phyloP scores from a whole-genome alignment of 1,284 basidiomycete species.

The Ceratobasidium sp. region DNA sequence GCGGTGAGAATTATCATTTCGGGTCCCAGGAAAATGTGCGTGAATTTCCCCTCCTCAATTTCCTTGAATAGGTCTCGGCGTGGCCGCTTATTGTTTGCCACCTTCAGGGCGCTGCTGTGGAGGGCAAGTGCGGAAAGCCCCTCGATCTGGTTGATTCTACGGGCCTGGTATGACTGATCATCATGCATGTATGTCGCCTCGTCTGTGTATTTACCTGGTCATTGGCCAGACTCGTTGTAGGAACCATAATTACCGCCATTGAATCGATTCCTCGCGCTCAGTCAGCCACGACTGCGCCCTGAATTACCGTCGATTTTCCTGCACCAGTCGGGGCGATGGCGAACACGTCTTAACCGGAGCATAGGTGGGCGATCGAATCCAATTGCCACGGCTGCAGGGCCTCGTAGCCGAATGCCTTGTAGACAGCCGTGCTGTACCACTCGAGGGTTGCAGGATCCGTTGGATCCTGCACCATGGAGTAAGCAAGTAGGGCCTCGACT shows the following conservation, averaged over 20 bases:
- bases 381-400: background rate
- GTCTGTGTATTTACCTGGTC: background rate
- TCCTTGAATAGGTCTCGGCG: slow-evolving; percentile 1
- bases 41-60: background rate
- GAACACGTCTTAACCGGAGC: background rate
- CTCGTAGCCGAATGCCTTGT: background rate
- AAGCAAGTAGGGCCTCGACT: no score
- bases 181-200: background rate
- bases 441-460: no score
- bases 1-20: background rate
- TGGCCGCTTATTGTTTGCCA: background rate
- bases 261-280: background rate
- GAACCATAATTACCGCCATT: background rate
- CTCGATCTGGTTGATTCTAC: background rate
- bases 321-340: background rate
- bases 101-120: background rate
- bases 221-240: background rate
- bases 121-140: background rate
- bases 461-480: no score
- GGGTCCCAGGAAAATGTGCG: background rate
- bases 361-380: background rate
- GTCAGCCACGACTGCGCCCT: background rate
- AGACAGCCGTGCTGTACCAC: background rate
- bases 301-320: background rate
- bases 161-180: background rate